These are phyloP conservation scores for Penicillium goetzii DNA, from an alignment of 495 filamentous ascomycete genomes.

Conservation along the genomic window DNA sequence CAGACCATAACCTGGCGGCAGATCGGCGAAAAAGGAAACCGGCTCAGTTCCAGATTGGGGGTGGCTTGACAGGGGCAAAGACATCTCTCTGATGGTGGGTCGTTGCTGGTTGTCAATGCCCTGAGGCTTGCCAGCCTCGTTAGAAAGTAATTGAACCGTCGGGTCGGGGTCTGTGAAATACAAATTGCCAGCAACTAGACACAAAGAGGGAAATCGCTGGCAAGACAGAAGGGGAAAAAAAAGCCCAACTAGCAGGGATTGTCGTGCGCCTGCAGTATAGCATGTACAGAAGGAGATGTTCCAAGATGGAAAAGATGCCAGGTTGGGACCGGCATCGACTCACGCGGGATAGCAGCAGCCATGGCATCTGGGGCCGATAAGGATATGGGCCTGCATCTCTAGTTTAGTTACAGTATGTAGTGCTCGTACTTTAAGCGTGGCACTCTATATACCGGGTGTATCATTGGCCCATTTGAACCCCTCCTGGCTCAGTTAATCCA, in stretches of 20 bases:
- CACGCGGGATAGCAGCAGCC: background rate
- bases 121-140: constrained; percentile 22
- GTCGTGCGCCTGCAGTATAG: constrained; percentile 13
- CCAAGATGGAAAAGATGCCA: constrained; percentile 18
- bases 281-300: constrained; percentile 22
- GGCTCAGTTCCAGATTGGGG: constrained; percentile 7
- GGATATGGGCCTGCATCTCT: constrained; percentile 13
- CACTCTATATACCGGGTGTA: constrained; percentile 22
- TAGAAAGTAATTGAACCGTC: background rate
- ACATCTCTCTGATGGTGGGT: constrained; percentile 3
- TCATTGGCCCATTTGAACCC: constrained; percentile 16
- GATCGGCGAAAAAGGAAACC: constrained; percentile 26
- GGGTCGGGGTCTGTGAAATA: background rate
- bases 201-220: constrained; percentile 10
- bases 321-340: constrained; percentile 10
- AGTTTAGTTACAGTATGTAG: background rate
- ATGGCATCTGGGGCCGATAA: constrained; percentile 15
- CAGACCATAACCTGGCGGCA: constrained; percentile 13
- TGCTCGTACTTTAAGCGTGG: constrained; percentile 3
- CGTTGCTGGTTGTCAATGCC: constrained; percentile 1
- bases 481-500: constrained; percentile 3
- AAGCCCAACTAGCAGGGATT: constrained; percentile 19
- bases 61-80: constrained; percentile 11
- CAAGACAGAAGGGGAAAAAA: constrained; percentile 4
- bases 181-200: background rate